Base-by-base conservation (phyloP, 352 stramenopile species). In the Globisporangium irregulare region DNA sequence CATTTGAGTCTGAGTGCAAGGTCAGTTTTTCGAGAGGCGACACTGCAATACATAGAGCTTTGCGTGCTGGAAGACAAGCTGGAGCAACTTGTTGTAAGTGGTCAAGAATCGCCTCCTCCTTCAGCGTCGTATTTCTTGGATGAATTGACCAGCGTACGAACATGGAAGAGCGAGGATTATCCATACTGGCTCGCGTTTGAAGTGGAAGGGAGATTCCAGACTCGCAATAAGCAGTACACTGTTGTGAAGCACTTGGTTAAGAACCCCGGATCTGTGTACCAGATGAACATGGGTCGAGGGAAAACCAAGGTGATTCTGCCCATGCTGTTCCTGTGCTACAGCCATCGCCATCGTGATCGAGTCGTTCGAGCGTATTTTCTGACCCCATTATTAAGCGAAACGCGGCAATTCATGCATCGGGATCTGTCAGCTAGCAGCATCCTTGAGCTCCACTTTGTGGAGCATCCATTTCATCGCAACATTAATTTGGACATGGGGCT, bases 121-220 rank as follows among this genome's bases (percentile, higher is more conserved):
- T 58, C 51, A 36, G 51, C 51, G 25, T 38, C 53, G 12, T 34
- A 57, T 10, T 57, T 57, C 22, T 8, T 59, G 53, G 53, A 59
- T 18, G 53, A 59, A 12, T 15, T 59, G 3, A 59, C 25, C 25
- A 59, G 53, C 25, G 25, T 34, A 1, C 76, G 75, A n/a, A 36
- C 71, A 38, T 97, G 88, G 88, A 54, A 84, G 36, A 74, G 74
- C 18, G 46, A 1, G 0, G 75, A 87, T 1, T 79, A 91, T 68
- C 88, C 88, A 1, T 88, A 83, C 64, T 97, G 90, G 89, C 73
- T 96, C 69, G 86, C 90, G 24, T 97, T 97, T 72, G 91, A 97
- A 71, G 80, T 91, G 1, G 90, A 97, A 77, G 81, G 82, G 5
- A 38, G 71, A 20, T 61, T 97, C 20, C 84, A 94, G 67, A 97